Evolutionary conservation across 2,329 filamentous ascomycete genomes (phyloP), one percentile per base, ranked within the genome.

Genomic region (Calonectria fujianensis): DNA sequence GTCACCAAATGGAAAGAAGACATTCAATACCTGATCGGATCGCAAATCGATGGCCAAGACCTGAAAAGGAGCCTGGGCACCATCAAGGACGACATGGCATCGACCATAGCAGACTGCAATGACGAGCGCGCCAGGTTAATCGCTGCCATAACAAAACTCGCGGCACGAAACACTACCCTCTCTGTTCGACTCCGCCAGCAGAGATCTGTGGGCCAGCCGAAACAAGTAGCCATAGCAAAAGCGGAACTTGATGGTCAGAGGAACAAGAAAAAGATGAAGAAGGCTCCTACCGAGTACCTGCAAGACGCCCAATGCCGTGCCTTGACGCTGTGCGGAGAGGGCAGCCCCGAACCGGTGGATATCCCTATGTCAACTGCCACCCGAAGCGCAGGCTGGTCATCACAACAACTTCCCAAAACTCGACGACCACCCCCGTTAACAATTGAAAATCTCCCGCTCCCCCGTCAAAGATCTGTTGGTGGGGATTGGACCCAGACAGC

Each of bases 11-110:
- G 64, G 64, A 37, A 71, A 27, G 29, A 61, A 2, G 27, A 18
- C 27, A 51, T 79, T 27, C 35, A 61, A 67, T 16, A 18, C 5
- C 41, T 79, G 24, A 27, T 70, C 10, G 16, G 24, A 63, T 37
- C 29, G 48, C 67, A 39, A 45, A 35, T 16, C 45, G 64, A 67
- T 20, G 20, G 5, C 18, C 20, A 29, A 20, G 63, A 59, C 39
- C 29, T 72, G 13, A 63, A 27, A 54, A 41, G 6, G 8, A 29
- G 20, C 7, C 32, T 71, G 37, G 10, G 31, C 11, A 48, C 20
- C 13, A 66, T 57, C 35, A n/a, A 11, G 0, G 48, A 71, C 27
- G 64, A 37, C 3, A 67, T 67, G 32, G 11, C 11, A 37, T 6
- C 13, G 1, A 27, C 32, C 4, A 35, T 24, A 39, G 13, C 27